Base-by-base conservation (phyloP, 1,284 basidiomycete species). In the Tilletia indica region DNA sequence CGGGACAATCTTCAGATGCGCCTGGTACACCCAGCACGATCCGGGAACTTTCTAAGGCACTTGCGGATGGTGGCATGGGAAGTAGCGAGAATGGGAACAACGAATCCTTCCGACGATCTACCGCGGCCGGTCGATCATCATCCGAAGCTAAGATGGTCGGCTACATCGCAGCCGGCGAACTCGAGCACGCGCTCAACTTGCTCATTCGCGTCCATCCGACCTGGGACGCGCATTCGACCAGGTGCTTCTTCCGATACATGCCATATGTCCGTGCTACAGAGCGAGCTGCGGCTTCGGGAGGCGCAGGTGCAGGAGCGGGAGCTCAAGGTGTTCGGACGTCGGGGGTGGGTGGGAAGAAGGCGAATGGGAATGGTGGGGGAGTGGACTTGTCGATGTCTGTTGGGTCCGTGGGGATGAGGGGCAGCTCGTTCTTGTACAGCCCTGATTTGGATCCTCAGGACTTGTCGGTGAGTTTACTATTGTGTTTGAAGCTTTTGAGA, bases 131-230 rank as follows among this genome's bases (percentile, higher is more conserved):
- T 45, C 42, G 42, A 8, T 45, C 42, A 45, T 45, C 42, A 14
- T 45, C 42, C 42, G 8, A 71, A 42, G 38, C 88, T 76, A 88
- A 92, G 54, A 88, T 97, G 87, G 88, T 93, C n/a, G 96, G 94
- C 2, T 96, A 95, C 84, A 91, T 98, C 74, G 93, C 94, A 0
- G 89, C 91, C 45, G 93, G 91, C 81, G 96, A 98, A 85, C 88
- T 99, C 38, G 94, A 97, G 80, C 93, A 97, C 84, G 94, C 93
- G 3, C 70, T 81, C 0, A 67, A 71, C 56, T 19, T 51, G 51
- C 68, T 74, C 45, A 38, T 67, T 21, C 51, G 21, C 1, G 70
- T 73, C 1, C 49, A 72, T 2, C 72, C 71, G 9, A 68, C 72
- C 16, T 45, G 67, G 0, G 76, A 74, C 48, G 19, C 69, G 2